Percentiles rank a stretch among this genome's conserved stretches.
Evolutionary conservation across 1,284 basidiomycete genomes (phyloP).

Genomic region (Tilletia caries): DNA sequence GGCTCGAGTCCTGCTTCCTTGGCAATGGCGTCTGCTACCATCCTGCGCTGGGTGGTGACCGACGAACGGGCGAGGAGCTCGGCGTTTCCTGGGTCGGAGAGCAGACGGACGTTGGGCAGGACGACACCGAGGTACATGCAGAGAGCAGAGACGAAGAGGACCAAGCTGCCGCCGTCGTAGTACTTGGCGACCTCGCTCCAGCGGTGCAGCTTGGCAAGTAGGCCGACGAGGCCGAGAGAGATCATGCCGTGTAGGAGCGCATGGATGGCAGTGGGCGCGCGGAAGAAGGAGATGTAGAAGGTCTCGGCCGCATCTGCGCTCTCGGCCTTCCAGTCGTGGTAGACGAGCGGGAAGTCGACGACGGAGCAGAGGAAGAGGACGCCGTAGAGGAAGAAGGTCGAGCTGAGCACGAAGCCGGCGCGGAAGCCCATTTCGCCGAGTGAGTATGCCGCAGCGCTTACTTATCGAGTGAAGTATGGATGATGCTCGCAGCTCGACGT

Average conservation of each 20-base stretch:
- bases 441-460: background rate
- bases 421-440: slow-evolving; percentile 50
- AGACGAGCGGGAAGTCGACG: slow-evolving; percentile 49
- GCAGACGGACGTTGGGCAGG: slow-evolving; percentile 45
- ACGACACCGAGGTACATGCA: slow-evolving; percentile 47
- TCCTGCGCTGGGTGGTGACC: slow-evolving; percentile 35
- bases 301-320: slow-evolving; percentile 32
- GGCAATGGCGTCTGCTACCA: slow-evolving; percentile 26
- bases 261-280: slow-evolving; percentile 39
- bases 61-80: slow-evolving; percentile 30
- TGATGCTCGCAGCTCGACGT: too few relatives aligned
- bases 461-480: background rate
- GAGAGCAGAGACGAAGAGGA: slow-evolving; percentile 43
- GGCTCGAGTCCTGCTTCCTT: slow-evolving; percentile 17
- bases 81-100: slow-evolving; percentile 42
- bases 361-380: slow-evolving; percentile 48
- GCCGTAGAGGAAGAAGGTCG: slow-evolving; percentile 20
- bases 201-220: slow-evolving; percentile 47
- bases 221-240: slow-evolving; percentile 43
- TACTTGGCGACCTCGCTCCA: slow-evolving; percentile 52
- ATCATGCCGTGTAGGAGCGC: slow-evolving; percentile 50
- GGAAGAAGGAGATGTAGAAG: slow-evolving; percentile 48
- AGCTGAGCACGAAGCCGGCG: slow-evolving; percentile 27
- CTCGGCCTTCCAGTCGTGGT: slow-evolving; percentile 24
- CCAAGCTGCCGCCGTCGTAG: slow-evolving; percentile 47